Evolutionary conservation across 73 alveolate genomes (phyloP).

Genomic region (Blepharisma japonicum): DNA sequence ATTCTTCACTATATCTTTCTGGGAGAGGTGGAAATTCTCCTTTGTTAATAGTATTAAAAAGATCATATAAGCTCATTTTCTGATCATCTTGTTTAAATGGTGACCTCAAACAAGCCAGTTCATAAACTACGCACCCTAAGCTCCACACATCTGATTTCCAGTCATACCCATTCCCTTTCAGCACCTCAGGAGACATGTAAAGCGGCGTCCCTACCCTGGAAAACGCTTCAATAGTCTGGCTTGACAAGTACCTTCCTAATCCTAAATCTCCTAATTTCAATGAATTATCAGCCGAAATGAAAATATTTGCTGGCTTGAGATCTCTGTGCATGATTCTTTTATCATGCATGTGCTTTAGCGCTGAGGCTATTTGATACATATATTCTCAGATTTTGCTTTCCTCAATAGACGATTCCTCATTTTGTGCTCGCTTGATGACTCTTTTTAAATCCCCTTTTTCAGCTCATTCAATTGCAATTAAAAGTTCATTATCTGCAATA

Average conservation of each 20-base stretch:
- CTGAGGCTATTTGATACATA: slow-evolving; percentile 81
- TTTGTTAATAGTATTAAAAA: slow-evolving; percentile 56
- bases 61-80: slow-evolving; percentile 55
- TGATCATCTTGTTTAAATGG: slow-evolving; percentile 59
- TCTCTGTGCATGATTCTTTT: slow-evolving; percentile 96
- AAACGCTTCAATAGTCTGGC: slow-evolving; percentile 92
- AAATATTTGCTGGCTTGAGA: slow-evolving; percentile 98
- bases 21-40: slow-evolving; percentile 72
- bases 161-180: slow-evolving; percentile 96
- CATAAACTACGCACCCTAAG: slow-evolving; percentile 95
- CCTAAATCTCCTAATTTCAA: slow-evolving; percentile 96
- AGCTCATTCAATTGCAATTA: slow-evolving; percentile 98
- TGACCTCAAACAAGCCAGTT: slow-evolving; percentile 58
- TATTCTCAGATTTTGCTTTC: slow-evolving; percentile 90
- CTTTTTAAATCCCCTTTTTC: slow-evolving; percentile 96
- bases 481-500: slow-evolving; percentile 87
- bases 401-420: slow-evolving; percentile 78
- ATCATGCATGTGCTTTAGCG: slow-evolving; percentile 93
- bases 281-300: slow-evolving; percentile 82
- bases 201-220: slow-evolving; percentile 98
- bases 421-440: slow-evolving; percentile 68
- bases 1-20: slow-evolving; percentile 58
- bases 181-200: slow-evolving; percentile 68
- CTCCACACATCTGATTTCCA: slow-evolving; percentile 95
- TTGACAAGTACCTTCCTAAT: slow-evolving; percentile 82